Base-by-base conservation (phyloP, 2,329 filamentous ascomycete species). In the Botrytis squamosa region DNA sequence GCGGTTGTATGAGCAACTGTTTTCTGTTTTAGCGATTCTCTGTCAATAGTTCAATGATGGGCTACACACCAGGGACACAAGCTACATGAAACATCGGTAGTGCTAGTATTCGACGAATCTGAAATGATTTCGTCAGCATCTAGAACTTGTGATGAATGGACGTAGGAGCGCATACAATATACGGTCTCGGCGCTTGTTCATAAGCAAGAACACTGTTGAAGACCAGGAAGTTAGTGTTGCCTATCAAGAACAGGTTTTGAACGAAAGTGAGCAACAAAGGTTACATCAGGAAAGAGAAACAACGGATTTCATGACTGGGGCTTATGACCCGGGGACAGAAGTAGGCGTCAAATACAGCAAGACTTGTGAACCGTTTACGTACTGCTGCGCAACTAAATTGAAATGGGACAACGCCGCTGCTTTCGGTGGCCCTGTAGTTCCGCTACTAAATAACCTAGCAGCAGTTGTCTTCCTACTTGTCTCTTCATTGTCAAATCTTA, bases 1-100 rank as follows among this genome's bases (percentile, higher is more conserved):
- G 76, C 70, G 0, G 75, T 90, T 90, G 84, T 96, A 92, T 64
- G 88, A 87, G 81, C 89, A 89, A 46, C 90, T 90, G 93, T 83
- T 22, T 55, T 18, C 5, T 63, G 22, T 52, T 62, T 68, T 16
- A n/a, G 33, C 3, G 20, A 10, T 40, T 46, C 25, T 60, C 12
- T 57, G 5, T n/a, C 18, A 16, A 14, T 29, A 6, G 20, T 46
- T 44, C 29, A n/a, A 20, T 33, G 18, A 14, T 40, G 10, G 12
- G 29, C 5, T 25, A 68, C 64, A 40, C 5, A 70, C 57, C 88
- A 0, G 93, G 93, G n/a, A 96, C 83, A 81, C 94, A 92, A 79
- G 89, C 90, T 20, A 95, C 81, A 78, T 88, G 86, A 77, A 88
- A 88, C 80, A 86, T 84, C 22, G 85, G 86, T 40, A 86, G 82